Conservation (phyloP, 1,284 basidiomycete genomes). For the Irpex sp. region DNA sequence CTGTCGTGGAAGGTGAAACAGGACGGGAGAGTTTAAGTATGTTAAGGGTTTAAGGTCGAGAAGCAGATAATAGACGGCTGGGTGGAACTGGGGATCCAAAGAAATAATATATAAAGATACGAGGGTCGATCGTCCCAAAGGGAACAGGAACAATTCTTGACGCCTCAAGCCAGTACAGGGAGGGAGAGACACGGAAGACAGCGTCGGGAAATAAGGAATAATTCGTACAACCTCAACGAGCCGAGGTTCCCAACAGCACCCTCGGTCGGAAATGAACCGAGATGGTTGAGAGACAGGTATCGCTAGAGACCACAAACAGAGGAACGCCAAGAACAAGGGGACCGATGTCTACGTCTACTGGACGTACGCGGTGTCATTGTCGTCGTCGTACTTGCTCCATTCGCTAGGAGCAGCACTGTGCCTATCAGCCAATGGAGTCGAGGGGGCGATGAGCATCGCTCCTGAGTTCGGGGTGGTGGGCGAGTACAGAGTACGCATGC, state of each 20-base stretch:
- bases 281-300: background rate
- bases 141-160: background rate
- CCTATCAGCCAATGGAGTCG: constrained; percentile 17
- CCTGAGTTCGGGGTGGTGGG: constrained; percentile 22
- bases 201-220: constrained; percentile 3
- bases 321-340: background rate
- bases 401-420: constrained; percentile 31
- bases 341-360: background rate
- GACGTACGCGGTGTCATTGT: constrained; percentile 22
- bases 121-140: background rate
- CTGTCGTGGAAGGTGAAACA: constrained; percentile 3
- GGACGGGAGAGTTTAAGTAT: background rate
- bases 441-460: constrained; percentile 8
- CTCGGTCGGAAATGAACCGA: background rate
- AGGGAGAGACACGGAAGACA: background rate
- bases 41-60: background rate
- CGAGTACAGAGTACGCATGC: constrained; percentile 34
- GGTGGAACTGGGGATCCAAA: background rate
- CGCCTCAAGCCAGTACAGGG: background rate
- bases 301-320: background rate
- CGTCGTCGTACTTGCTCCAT: constrained; percentile 29
- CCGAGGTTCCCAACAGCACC: background rate
- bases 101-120: constrained; percentile 4
- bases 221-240: constrained; percentile 9
- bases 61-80: constrained; percentile 1